phyloP scores from a whole-genome alignment of 2,329 filamentous ascomycete genomes.

The Alternaria sp. region DNA sequence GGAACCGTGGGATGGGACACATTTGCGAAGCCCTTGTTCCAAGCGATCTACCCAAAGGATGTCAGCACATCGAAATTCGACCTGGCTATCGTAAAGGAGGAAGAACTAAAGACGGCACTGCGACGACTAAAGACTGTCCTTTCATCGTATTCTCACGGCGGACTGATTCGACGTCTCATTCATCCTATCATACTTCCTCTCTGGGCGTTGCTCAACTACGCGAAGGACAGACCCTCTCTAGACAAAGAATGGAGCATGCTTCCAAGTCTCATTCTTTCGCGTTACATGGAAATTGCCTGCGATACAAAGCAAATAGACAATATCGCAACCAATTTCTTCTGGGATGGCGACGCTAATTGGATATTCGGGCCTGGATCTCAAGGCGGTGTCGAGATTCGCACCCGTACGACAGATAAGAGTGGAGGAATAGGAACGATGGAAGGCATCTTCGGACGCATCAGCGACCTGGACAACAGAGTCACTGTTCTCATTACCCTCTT shows the following conservation, averaged over 20 bases:
- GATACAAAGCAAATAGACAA: slow-evolving; percentile 56
- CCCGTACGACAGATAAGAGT: slow-evolving; percentile 78
- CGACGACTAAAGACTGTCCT: slow-evolving; percentile 63
- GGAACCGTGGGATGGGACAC: slow-evolving; percentile 66
- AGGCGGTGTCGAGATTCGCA: slow-evolving; percentile 61
- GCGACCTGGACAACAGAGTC: slow-evolving; percentile 34
- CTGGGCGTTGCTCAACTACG: slow-evolving; percentile 67
- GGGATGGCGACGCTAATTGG: slow-evolving; percentile 62
- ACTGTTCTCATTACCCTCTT: slow-evolving; percentile 47
- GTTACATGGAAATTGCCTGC: slow-evolving; percentile 63
- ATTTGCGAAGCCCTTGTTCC: slow-evolving; percentile 66
- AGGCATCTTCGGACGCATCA: slow-evolving; percentile 67
- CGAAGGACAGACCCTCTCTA: slow-evolving; percentile 37
- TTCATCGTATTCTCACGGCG: slow-evolving; percentile 70
- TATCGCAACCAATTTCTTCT: slow-evolving; percentile 63
- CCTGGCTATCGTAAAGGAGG: slow-evolving; percentile 57
- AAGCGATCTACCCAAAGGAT: slow-evolving; percentile 56
- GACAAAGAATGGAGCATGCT: slow-evolving; percentile 35
- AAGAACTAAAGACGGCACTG: slow-evolving; percentile 59
- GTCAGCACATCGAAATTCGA: slow-evolving; percentile 27
- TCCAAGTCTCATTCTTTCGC: slow-evolving; percentile 35
- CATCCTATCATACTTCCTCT: slow-evolving; percentile 65
- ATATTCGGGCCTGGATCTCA: slow-evolving; percentile 55
- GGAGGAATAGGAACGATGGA: slow-evolving; percentile 65
- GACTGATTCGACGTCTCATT: slow-evolving; percentile 67